Conservation (phyloP, 352 stramenopile species). For the Pythium periplocum region DNA sequence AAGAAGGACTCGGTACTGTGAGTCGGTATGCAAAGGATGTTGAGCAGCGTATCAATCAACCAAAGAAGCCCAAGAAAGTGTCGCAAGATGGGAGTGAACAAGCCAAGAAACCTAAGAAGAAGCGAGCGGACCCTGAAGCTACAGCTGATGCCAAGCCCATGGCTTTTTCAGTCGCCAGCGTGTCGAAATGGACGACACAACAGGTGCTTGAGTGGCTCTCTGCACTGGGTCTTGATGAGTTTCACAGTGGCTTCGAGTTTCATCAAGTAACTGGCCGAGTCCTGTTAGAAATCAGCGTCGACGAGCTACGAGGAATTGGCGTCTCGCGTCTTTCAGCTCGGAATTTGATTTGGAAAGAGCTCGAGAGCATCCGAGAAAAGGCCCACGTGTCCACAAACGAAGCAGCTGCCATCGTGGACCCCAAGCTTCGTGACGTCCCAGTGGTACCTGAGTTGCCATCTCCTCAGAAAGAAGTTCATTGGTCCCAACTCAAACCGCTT, state of each 20-base stretch:
- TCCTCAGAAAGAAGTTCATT: constrained; percentile 34
- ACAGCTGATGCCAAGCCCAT: constrained; percentile 1
- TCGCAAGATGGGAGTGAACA: constrained; percentile 3
- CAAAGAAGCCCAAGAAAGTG: constrained; percentile 16
- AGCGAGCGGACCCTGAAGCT: constrained; percentile 5
- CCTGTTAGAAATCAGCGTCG: constrained; percentile 36
- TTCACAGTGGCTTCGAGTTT: constrained; percentile 65
- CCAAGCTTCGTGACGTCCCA: constrained; percentile 40
- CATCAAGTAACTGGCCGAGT: constrained; percentile 60
- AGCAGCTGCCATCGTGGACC: constrained; percentile 48
- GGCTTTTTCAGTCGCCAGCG: constrained; percentile 28
- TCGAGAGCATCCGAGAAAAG: constrained; percentile 38
- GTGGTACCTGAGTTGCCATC: constrained; percentile 22
- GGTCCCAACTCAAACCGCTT: constrained; percentile 66
- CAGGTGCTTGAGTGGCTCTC: constrained; percentile 68
- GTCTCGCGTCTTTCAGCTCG: constrained; percentile 48
- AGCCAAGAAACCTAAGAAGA: constrained; percentile 9
- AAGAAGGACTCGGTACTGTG: constrained; percentile 67
- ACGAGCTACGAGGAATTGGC: constrained; percentile 46
- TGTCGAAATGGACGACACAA: constrained; percentile 41
- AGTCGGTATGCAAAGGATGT: constrained; percentile 67
- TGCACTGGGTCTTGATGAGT: constrained; percentile 55
- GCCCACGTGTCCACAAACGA: neutral
- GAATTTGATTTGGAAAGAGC: constrained; percentile 48
- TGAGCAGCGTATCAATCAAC: constrained; percentile 25